Conservation (phyloP, 495 filamentous ascomycete species). For the Eremomyces bilateralis region DNA sequence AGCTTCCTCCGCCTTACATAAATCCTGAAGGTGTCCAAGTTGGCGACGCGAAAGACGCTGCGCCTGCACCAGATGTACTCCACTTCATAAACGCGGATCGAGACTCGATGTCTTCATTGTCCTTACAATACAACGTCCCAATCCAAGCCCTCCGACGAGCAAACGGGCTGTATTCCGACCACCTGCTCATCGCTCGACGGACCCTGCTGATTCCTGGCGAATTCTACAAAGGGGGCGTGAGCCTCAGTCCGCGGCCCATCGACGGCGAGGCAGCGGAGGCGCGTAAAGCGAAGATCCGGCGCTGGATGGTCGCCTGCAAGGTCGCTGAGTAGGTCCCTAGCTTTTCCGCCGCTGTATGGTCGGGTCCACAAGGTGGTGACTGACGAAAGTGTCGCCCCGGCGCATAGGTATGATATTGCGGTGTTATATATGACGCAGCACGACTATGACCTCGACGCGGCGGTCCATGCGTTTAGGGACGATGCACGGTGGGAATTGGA, state of each 20-base stretch:
- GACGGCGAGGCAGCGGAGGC: constrained; percentile 48
- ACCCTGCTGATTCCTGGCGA: constrained; percentile 45
- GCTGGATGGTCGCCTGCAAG: constrained; percentile 52
- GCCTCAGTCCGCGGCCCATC: constrained; percentile 38
- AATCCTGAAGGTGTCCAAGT: constrained; percentile 13
- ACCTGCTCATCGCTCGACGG: constrained; percentile 40
- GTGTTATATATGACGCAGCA: constrained; percentile 44
- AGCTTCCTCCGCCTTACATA: constrained; percentile 17
- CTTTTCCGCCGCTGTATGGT: not conserved
- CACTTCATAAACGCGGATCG: constrained; percentile 42
- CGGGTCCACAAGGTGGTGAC: constrained; percentile 4
- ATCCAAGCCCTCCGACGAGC: constrained; percentile 28
- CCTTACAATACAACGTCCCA: constrained; percentile 45
- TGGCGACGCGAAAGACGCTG: constrained; percentile 14
- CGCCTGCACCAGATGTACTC: constrained; percentile 31
- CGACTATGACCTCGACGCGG: constrained; percentile 38
- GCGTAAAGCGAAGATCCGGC: constrained; percentile 39
- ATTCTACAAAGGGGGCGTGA: constrained; percentile 38
- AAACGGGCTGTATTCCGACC: constrained; percentile 42
- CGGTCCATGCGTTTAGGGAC: constrained; percentile 34
- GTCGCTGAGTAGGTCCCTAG: constrained; percentile 32
- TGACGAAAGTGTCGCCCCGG: constrained; percentile 15
- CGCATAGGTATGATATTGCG: constrained; percentile 42
- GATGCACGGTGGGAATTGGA: constrained; percentile 54
- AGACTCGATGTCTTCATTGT: constrained; percentile 41